These are phyloP conservation scores for Podospora anserina DNA, from an alignment of 495 filamentous ascomycete species.

Conservation along the genomic window DNA sequence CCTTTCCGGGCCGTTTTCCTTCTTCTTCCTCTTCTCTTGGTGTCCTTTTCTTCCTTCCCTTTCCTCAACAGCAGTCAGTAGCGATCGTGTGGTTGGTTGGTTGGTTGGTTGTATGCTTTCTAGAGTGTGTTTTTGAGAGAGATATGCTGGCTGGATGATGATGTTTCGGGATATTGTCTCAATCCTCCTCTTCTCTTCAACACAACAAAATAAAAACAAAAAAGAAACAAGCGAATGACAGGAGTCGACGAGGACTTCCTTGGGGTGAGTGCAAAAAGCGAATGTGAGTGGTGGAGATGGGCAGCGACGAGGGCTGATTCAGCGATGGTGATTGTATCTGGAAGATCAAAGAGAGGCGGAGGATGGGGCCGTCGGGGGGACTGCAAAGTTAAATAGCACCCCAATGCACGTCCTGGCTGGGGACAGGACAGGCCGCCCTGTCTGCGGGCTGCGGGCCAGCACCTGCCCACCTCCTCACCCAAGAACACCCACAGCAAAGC, in stretches of 20 bases:
- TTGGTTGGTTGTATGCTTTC: neutral
- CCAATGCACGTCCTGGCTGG: conserved; percentile 2
- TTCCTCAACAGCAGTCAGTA: conserved; percentile 32
- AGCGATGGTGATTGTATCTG: conserved; percentile 35
- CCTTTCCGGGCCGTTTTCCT: conserved; percentile 17
- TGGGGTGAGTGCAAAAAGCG: conserved; percentile 45
- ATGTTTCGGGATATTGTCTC: conserved; percentile 15
- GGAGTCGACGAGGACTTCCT: conserved; percentile 65
- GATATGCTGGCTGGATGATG: neutral
- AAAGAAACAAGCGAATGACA: conserved; percentile 58
- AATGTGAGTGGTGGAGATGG: conserved; percentile 43
- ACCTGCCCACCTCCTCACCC: neutral
- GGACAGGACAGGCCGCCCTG: conserved; percentile 1
- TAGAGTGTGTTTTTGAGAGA: conserved; percentile 6
- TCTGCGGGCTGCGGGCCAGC: conserved; percentile 4
- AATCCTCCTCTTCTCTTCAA: neutral
- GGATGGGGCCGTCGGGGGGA: conserved; percentile 33
- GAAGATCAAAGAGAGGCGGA: conserved; percentile 28
- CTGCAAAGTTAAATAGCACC: conserved; percentile 37
- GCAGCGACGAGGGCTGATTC: conserved; percentile 39
- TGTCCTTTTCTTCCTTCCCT: conserved; percentile 14
- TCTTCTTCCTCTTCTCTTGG: conserved; percentile 17
- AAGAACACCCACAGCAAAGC: neutral
- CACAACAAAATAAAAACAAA: conserved; percentile 35
- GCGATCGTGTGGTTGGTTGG: conserved; percentile 29